Conservation (phyloP, 768 basidiomycete species). For the Mycena vulgaris region DNA sequence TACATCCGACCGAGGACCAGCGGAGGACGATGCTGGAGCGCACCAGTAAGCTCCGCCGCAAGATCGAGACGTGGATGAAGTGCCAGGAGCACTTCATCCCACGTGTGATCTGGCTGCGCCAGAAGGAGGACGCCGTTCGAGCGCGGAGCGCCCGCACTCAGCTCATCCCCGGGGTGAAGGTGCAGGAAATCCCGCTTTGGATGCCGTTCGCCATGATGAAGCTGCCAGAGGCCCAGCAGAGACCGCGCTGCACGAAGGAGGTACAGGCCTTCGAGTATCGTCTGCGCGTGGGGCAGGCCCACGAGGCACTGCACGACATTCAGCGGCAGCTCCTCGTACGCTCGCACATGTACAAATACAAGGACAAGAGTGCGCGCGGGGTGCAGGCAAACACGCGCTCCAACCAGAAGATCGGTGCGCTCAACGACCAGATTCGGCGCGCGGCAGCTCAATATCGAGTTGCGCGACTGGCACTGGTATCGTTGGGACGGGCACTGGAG, state of each 20-base stretch:
- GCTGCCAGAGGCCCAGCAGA: neutral
- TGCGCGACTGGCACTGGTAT: constrained; percentile 36
- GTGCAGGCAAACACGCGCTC: constrained; percentile 45
- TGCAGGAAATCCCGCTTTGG: constrained; percentile 31
- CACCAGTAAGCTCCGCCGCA: constrained; percentile 8
- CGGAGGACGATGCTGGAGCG: constrained; percentile 32
- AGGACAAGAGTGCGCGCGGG: constrained; percentile 40
- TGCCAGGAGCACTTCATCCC: neutral
- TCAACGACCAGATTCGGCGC: constrained; percentile 35
- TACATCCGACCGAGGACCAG: constrained; percentile 41
- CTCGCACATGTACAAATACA: constrained; percentile 39
- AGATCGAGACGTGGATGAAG: neutral
- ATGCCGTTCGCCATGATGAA: constrained; percentile 40
- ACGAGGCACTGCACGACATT: constrained; percentile 42
- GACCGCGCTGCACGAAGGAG: neutral
- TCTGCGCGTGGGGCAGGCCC: constrained; percentile 44
- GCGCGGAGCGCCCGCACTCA: neutral
- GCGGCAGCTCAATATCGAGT: constrained; percentile 38
- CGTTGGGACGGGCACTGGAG: constrained; percentile 4
- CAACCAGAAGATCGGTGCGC: too few species aligned
- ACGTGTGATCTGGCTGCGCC: neutral
- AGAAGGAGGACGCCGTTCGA: neutral
- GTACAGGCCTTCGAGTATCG: constrained; percentile 40
- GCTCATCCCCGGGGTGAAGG: neutral
- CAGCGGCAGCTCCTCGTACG: constrained; percentile 41